Conservation (phyloP, 208 protist species). For the Angomonas deanei region DNA sequence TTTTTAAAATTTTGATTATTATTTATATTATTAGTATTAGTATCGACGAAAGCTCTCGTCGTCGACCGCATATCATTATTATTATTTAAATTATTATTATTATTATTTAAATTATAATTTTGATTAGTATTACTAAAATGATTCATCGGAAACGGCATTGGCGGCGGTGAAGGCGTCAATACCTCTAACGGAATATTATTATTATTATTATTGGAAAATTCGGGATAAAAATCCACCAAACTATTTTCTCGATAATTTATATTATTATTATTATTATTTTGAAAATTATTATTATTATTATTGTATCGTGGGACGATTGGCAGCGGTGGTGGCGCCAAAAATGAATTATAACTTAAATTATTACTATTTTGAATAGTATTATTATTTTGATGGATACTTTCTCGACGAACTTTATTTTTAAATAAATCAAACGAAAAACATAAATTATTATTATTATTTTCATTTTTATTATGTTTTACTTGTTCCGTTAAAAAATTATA, state of each 20-base stretch:
- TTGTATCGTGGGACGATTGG: too few species aligned
- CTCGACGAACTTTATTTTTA: too few species aligned
- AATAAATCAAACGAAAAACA: too few species aligned
- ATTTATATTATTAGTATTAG: background rate
- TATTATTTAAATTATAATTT: constrained; percentile 1
- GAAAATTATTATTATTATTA: too few species aligned
- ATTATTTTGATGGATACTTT: background rate
- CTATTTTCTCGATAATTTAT: too few species aligned
- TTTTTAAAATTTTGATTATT: background rate
- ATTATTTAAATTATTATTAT: constrained; percentile 1
- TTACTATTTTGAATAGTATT: background rate
- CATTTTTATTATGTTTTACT: background rate
- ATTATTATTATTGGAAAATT: too few species aligned
- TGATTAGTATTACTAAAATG: background rate
- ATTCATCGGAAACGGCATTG: too few species aligned
- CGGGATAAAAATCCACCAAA: too few species aligned
- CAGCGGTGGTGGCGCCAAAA: too few species aligned
- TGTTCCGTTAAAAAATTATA: background rate
- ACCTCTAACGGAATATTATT: too few species aligned
- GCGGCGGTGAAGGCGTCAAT: too few species aligned
- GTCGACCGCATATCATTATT: background rate
- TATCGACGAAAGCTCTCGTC: background rate
- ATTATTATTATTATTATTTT: too few species aligned
- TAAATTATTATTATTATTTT: constrained; percentile 1
- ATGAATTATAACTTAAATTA: background rate